phyloP scores from a whole-genome alignment of 2,329 filamentous ascomycete genomes.

The Botrytis tulipae region DNA sequence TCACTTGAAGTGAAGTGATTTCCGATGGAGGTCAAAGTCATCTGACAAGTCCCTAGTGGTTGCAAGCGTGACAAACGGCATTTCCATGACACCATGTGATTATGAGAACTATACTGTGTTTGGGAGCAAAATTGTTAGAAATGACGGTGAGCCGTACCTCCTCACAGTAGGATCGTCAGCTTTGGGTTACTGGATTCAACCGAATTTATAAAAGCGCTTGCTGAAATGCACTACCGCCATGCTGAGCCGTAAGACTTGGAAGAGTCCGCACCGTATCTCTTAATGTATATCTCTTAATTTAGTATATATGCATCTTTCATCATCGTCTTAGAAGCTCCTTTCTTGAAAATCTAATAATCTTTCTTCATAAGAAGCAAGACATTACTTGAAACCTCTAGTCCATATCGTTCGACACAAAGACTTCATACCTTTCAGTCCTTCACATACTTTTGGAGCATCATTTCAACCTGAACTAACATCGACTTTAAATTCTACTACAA shows the following conservation, averaged over 20 bases:
- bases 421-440: not conserved
- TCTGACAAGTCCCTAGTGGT: not conserved
- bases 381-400: too few relatives aligned
- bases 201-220: fast-evolving
- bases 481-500: not conserved
- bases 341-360: not conserved
- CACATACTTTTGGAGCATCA: not conserved
- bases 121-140: not conserved
- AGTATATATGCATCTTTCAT: not conserved
- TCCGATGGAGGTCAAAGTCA: not conserved
- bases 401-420: not conserved
- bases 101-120: not conserved
- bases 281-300: too few relatives aligned
- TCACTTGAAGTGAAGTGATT: not conserved
- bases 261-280: not conserved
- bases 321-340: not conserved
- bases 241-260: too few relatives aligned
- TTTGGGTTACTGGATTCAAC: not conserved
- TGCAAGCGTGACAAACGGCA: not conserved
- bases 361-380: not conserved
- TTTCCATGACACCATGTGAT: not conserved
- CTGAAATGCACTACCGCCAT: not conserved
- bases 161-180: not conserved
- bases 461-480: not conserved
- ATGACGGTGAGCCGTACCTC: not conserved